Conservation (phyloP, 257 asterid species). For the Jacaranda mimosifolia region DNA sequence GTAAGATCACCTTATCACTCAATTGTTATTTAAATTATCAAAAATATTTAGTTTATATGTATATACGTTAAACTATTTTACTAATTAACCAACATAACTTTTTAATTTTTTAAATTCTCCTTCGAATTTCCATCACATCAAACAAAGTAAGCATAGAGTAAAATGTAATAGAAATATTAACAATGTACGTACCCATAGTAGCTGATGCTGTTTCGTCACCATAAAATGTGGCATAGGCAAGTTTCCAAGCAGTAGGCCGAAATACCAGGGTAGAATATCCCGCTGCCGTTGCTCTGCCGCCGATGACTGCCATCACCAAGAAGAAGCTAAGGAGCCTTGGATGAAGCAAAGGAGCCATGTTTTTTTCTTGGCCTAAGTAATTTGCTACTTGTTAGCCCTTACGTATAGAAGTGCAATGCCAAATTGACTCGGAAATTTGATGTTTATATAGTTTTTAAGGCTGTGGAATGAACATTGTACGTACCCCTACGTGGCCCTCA, state of each 20-base stretch:
- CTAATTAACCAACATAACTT: no score
- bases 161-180: no score
- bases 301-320: conserved; percentile 32
- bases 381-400: background rate
- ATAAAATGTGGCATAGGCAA: conserved; percentile 75
- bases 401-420: conserved; percentile 16
- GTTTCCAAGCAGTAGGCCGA: conserved; percentile 55
- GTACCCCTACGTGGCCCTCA: conserved; percentile 51
- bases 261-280: conserved; percentile 42
- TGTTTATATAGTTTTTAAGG: conserved; percentile 36
- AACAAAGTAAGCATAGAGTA: no score
- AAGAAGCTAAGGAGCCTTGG: conserved; percentile 46
- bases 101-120: no score
- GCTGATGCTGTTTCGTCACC: conserved; percentile 79
- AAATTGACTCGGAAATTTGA: conserved; percentile 30
- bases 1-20: no score
- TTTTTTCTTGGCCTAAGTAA: conserved; percentile 15
- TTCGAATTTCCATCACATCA: no score
- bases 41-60: no score
- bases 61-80: no score
- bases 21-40: no score
- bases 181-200: conserved; percentile 67
- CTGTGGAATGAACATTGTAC: background rate
- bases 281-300: conserved; percentile 28
- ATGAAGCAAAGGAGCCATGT: conserved; percentile 52